These are phyloP conservation scores for Pharnaceum exiguum DNA, from an alignment of 148 eudicot genomes.

Conservation along the genomic window DNA sequence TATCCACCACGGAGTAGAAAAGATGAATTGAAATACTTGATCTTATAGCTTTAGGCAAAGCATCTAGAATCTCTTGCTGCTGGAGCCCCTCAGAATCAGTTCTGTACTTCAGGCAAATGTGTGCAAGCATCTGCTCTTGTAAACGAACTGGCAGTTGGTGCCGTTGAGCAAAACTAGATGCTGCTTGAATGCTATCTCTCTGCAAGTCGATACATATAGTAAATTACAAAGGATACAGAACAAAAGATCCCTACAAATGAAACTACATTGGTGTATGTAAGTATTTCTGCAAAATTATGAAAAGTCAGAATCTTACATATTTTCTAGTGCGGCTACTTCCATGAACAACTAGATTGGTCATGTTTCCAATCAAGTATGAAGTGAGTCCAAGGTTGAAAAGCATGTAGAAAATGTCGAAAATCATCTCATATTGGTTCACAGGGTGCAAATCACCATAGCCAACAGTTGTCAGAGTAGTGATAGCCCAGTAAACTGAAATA, in stretches of 20 bases:
- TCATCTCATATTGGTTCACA: conserved; percentile 67
- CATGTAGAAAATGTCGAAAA: conserved; percentile 73
- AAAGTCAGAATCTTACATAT: conserved; percentile 43
- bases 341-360: conserved; percentile 92
- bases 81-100: conserved; percentile 79
- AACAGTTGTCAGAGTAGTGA: conserved; percentile 80
- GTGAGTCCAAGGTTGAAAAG: conserved; percentile 89
- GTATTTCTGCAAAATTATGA: not conserved
- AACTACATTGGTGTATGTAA: not conserved
- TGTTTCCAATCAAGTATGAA: conserved; percentile 80
- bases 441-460: conserved; percentile 91
- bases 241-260: not conserved
- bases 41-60: conserved; percentile 81
- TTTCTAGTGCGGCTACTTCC: conserved; percentile 74
- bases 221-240: not conserved
- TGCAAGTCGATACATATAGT: conserved; percentile 15
- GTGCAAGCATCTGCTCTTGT: conserved; percentile 92
- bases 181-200: conserved; percentile 90
- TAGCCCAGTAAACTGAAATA: conserved; percentile 82
- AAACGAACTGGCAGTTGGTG: conserved; percentile 60
- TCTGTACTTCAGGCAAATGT: conserved; percentile 66
- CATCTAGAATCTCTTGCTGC: conserved; percentile 78
- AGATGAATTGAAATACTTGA: conserved; percentile 79
- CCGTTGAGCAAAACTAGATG: conserved; percentile 72
- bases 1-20: conserved; percentile 65